Percentiles rank a stretch among this genome's conserved stretches.
Evolutionary conservation across 139 green algal genomes (phyloP).

Genomic region (Picochlorum sp.): DNA sequence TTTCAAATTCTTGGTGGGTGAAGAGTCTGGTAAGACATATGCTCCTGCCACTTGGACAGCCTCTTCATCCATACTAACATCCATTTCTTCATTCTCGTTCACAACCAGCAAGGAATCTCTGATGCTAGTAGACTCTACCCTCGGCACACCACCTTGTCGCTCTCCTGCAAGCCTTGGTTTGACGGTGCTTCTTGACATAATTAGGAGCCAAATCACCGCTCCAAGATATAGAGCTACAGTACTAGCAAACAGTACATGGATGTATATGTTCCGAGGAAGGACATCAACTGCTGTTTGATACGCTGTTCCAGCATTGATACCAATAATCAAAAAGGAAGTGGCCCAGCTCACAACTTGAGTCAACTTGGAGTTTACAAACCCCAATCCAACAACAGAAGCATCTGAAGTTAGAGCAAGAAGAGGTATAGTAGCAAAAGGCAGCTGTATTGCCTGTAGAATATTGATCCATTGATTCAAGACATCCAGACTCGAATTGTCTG

Average conservation of each 20-base stretch:
- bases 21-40: too few species aligned
- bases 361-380: constrained; percentile 11
- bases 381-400: constrained; percentile 4
- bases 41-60: too few species aligned
- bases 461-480: constrained; percentile 48
- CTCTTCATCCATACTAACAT: too few species aligned
- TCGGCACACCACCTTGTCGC: too few species aligned
- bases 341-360: constrained; percentile 5
- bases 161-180: too few species aligned
- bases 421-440: constrained; percentile 45
- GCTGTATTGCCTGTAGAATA: constrained; percentile 44
- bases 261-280: neutral
- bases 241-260: neutral
- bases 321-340: constrained; percentile 9
- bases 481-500: constrained; percentile 34
- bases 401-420: constrained; percentile 17
- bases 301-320: constrained; percentile 8
- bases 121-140: too few species aligned
- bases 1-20: too few species aligned
- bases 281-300: constrained; percentile 1
- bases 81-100: too few species aligned
- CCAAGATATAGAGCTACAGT: neutral
- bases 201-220: neutral
- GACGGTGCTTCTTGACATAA: too few species aligned
- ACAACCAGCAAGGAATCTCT: too few species aligned